Base-by-base conservation (phyloP, 345 rosid species). In the Nephelium lappaceum region DNA sequence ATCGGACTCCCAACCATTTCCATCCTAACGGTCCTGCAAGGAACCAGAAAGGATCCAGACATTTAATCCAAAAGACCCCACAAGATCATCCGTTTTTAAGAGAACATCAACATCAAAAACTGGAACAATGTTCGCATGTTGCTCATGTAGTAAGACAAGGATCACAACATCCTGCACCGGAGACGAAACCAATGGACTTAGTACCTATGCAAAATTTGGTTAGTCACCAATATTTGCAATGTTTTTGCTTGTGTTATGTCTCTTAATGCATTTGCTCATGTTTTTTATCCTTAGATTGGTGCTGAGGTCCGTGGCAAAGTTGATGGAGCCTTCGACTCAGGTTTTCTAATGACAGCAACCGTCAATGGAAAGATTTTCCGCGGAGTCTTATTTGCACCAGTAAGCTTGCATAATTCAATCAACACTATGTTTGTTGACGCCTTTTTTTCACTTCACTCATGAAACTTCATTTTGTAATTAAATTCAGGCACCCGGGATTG, bases 301-400 rank as follows among this genome's bases (percentile, higher is more conserved):
- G 91, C 92, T 23, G 93, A 92, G 38, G 89, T 92, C 11, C 79
- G 77, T 0, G 97, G 97, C 49, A 91, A 87, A 81, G 92, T 92
- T 4, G 97, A 92, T 25, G 93, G 91, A 77, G 86, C 91, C 0
- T 92, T 92, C 31, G 97, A 92, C 77, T 87, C 93, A 0, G 97
- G 97, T 60, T 84, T 89, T 78, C 78, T 92, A 16, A 79, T 92
- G 78, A 92, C 97, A 15, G 93, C 94, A 8, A 86, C 78, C 24
- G 90, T 91, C 14, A 85, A 89, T 36, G 97, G 94, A 72, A 91
- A 83, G 81, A 83, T 87, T 64, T 91, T 88, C 71, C 75, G 97
- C 79, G 97, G 97, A 60, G 91, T 92, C 76, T 81, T 92, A 64
- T 91, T 92, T 64, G 79, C 93, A 36, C 93, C 93, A 11, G 97